Base-by-base conservation (phyloP, 805 yeast species). In the Cyberlindnera mycetangii region DNA sequence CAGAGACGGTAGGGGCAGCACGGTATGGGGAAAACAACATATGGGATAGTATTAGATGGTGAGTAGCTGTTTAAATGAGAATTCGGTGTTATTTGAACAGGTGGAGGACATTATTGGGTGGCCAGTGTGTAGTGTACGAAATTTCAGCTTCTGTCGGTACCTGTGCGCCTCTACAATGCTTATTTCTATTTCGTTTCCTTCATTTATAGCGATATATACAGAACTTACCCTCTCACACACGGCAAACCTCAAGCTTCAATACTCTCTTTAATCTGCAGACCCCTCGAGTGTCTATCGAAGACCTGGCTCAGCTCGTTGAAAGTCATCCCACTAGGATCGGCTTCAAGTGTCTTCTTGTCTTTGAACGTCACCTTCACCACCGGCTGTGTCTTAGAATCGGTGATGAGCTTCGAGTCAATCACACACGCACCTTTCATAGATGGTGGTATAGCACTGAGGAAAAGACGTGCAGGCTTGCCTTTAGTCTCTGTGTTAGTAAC, bases 221-320 rank as follows among this genome's bases (percentile, higher is more conserved):
- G n/a, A n/a, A n/a, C n/a, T n/a, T n/a, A n/a, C n/a, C n/a, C n/a
- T n/a, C n/a, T n/a, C n/a, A n/a, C n/a, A n/a, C n/a, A n/a, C n/a
- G n/a, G n/a, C n/a, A n/a, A n/a, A n/a, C n/a, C n/a, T 48, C 44
- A 66, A 19, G 62, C 65, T 47, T 71, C 70, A 44, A 86, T 79
- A 48, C 84, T 83, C 48, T 89, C 96, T 58, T 85, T 74, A 54
- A 89, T 72, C 48, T 81, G 81, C 55, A 90, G 67, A 56, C 79
- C 76, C 65, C 96, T 79, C 9, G 96, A 88, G 60, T 90, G 95
- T 45, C 85, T 73, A 61, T 90, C 95, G 52, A 92, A 79, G 48
- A 72, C 64, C 42, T 79, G 81, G 9, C 76, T 68, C 54, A 89
- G 66, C 52, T 89, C 96, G 17, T 65, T 70, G 47, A 86, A 75